These are phyloP conservation scores for Colletotrichum sojae DNA, from an alignment of 2,329 filamentous ascomycete genomes.

Conservation along the genomic window DNA sequence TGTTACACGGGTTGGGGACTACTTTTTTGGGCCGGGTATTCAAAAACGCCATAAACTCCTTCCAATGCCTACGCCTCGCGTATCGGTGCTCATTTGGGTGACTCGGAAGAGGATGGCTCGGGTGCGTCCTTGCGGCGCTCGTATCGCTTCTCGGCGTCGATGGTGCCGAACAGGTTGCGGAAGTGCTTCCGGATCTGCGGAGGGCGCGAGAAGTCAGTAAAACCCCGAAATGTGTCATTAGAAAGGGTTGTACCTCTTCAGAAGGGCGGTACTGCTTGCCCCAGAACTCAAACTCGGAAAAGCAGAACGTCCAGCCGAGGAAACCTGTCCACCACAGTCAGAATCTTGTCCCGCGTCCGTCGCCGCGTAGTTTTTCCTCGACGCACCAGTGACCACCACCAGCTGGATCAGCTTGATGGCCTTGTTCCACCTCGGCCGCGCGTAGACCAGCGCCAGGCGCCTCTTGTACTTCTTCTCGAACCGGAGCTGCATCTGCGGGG, in stretches of 20 bases:
- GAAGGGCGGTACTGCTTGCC: slow-evolving; percentile 59
- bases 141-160: slow-evolving; percentile 59
- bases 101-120: slow-evolving; percentile 45
- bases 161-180: slow-evolving; percentile 55
- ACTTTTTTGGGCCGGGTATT: slow-evolving; percentile 33
- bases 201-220: not conserved
- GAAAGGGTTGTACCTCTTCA: slow-evolving; percentile 52
- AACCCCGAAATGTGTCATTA: not conserved
- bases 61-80: slow-evolving; percentile 20
- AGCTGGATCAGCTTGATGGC: slow-evolving; percentile 76
- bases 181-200: slow-evolving; percentile 54
- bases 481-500: slow-evolving; percentile 80
- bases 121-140: slow-evolving; percentile 57
- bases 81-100: slow-evolving; percentile 33
- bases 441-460: slow-evolving; percentile 73
- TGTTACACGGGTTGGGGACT: slow-evolving; percentile 44
- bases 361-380: not conserved
- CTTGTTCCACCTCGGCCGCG: slow-evolving; percentile 76
- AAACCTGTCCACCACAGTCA: slow-evolving; percentile 48
- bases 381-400: slow-evolving; percentile 68
- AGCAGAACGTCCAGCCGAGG: slow-evolving; percentile 57
- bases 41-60: slow-evolving; percentile 40
- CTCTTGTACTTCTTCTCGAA: slow-evolving; percentile 86
- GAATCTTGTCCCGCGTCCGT: not conserved
- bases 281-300: slow-evolving; percentile 60